Evolutionary conservation across 768 basidiomycete species (phyloP), one percentile per base, ranked within the genome.

Genomic region (Antrodiella citrinella): DNA sequence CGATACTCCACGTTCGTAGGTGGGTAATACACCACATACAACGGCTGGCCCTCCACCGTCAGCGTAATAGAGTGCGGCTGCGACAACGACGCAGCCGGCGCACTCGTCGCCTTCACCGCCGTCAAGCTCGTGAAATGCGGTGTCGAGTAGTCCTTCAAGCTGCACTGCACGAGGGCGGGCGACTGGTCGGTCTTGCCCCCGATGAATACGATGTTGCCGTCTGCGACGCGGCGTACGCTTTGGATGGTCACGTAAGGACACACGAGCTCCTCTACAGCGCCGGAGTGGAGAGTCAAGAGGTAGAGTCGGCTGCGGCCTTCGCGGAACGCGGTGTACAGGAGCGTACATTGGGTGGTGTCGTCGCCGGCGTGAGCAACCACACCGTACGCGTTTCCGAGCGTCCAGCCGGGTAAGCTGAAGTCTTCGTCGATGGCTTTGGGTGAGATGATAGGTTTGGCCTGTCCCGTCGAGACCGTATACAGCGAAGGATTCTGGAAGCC

Each of bases 401-500:
- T 9, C 81, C 85, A 87, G n/a, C 70, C 65, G 3, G 83, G 80
- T 5, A 59, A 57, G 3, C 73, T 73, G 59, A 84, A 82, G 55
- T 86, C 85, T 49, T 82, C 70, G 0, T 62, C 45, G 19, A 81
- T 57, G 0, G 79, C 67, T 24, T 60, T 45, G 2, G 68, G 54
- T 10, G 10, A 10, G 30, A 84, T 72, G 13, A 77, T 58, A 0
- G 78, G 61, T 0, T 61, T 44, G 3, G 69, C 55, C 9, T 65
- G 62, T 13, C 66, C 65, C 3, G 67, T 58, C 2, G 55, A 21
- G 21, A 72, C 54, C 39, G 69, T 66, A 62, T 76, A 82, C 20
- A 59, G 70, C 74, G 78, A 87, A 0, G 88, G 82, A 58, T 89
- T 86, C 51, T 77, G 72, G 60, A 73, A 90, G 0, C 83, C 84